These are phyloP conservation scores for Phytopythium ostracodes DNA, from an alignment of 352 stramenopile species.

Conservation along the genomic window DNA sequence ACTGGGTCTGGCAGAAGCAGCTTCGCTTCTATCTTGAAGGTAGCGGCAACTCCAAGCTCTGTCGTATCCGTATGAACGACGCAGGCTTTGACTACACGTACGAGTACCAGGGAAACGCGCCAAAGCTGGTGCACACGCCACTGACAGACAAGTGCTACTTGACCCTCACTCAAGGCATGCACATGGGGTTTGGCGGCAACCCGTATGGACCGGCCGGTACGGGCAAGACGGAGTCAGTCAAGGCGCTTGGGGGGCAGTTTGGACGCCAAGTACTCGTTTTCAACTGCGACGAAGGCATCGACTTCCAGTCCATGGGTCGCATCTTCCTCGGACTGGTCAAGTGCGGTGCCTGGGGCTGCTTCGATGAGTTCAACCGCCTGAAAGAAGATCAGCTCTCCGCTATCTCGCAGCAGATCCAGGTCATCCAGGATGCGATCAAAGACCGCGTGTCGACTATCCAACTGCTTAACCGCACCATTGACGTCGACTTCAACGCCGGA, in stretches of 20 bases:
- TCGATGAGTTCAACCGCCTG: slow-evolving; percentile 96
- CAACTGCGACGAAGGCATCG: slow-evolving; percentile 94
- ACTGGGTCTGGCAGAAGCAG: slow-evolving; percentile 94
- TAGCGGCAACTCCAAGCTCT: slow-evolving; percentile 22
- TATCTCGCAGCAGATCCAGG: slow-evolving; percentile 94
- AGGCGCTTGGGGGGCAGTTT: slow-evolving; percentile 89
- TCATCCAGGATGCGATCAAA: slow-evolving; percentile 94
- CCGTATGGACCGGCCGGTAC: slow-evolving; percentile 93
- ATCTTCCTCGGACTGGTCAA: slow-evolving; percentile 96
- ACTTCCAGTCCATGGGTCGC: slow-evolving; percentile 92
- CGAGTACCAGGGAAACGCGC: slow-evolving; percentile 93
- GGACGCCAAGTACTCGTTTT: slow-evolving; percentile 92
- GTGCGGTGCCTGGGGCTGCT: slow-evolving; percentile 95
- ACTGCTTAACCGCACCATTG: slow-evolving; percentile 79
- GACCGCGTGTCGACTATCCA: slow-evolving; percentile 62
- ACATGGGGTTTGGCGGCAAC: slow-evolving; percentile 92
- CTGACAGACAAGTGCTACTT: slow-evolving; percentile 95
- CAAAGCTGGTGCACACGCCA: slow-evolving; percentile 92
- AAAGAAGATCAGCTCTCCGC: slow-evolving; percentile 94
- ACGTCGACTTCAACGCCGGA: slow-evolving; percentile 91
- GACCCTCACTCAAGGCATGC: slow-evolving; percentile 92
- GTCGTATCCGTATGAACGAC: slow-evolving; percentile 70
- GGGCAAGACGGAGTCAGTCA: slow-evolving; percentile 95
- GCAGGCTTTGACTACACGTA: slow-evolving; percentile 92
- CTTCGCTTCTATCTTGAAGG: slow-evolving; percentile 89